Base-by-base conservation (phyloP, 2,329 filamentous ascomycete genomes). In the Decorospora gaudefroyi region DNA sequence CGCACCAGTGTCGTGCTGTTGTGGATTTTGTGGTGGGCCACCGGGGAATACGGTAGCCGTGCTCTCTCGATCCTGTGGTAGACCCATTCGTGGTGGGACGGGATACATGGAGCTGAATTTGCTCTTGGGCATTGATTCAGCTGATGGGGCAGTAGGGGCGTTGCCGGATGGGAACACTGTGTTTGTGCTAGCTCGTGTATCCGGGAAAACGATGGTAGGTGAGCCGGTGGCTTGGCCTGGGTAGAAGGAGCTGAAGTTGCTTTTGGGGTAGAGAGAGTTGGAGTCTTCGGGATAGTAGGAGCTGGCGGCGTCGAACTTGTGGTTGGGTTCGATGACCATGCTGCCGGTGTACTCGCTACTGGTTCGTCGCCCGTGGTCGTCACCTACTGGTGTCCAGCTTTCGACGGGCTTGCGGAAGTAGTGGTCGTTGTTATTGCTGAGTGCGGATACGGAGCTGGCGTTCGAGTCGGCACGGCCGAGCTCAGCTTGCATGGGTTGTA, bases 171-270 rank as follows among this genome's bases (percentile, higher is more conserved):
- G 4, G 70, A 70, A 22, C 49, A 63, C 58, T 13, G 65, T 70
- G 27, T 59, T 57, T 19, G 64, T 76, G 53, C 84, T 87, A 29
- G 83, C 81, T 1, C 85, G 84, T 30, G 85, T 78, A 16, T 84
- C 84, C 51, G 82, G 84, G 4, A n/a, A n/a, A n/a, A n/a, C n/a
- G n/a, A 82, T 69, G 62, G 29, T 82, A 82, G 25, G 74, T 12
- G 50, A 32, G 11, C 62, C 1, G 78, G 76, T 19, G 19, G 53
- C 53, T 50, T 10, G 60, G n/a, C 19, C 84, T 13, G 66, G 64
- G 36, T 66, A 67, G 52, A 67, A 67, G 1, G 66, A 67, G 76
- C 69, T 86, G 79, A 59, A 85, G 82, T 63, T 77, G 78, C 43
- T 80, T 83, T 68, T 68, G 4, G 66, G 66, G 35, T 68, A 69